Evolutionary conservation across 1,284 basidiomycete species (phyloP).

Genomic region (Xerocomus nothofagi): DNA sequence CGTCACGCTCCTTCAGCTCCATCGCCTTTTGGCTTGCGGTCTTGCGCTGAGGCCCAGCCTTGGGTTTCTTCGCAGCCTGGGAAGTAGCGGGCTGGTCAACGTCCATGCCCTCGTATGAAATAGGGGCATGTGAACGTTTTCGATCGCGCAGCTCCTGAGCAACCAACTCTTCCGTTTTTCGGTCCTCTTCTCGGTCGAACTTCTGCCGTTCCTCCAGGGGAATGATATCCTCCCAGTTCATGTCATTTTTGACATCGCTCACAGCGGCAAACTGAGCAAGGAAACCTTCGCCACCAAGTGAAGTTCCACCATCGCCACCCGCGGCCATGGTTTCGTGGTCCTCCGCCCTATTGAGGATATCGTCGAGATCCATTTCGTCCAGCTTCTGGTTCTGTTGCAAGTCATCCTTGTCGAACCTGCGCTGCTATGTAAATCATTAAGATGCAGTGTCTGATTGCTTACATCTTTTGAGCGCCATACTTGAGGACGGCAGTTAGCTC

Average conservation of each 20-base stretch:
- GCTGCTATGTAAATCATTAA: slow-evolving; percentile 12
- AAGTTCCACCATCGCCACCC: slow-evolving; percentile 75
- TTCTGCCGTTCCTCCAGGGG: slow-evolving; percentile 89
- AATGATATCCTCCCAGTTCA: slow-evolving; percentile 99
- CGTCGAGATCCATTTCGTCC: slow-evolving; percentile 99
- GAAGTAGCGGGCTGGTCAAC: slow-evolving; percentile 68
- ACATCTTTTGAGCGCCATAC: slow-evolving; percentile 98
- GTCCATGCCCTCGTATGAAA: slow-evolving; percentile 92
- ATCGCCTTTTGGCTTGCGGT: slow-evolving; percentile 90
- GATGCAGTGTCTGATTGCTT: slow-evolving; percentile 31
- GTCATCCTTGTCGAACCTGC: slow-evolving; percentile 95
- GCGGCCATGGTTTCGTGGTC: slow-evolving; percentile 92
- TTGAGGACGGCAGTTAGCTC: slow-evolving; percentile 98
- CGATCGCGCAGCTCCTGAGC: slow-evolving; percentile 68
- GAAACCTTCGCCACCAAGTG: slow-evolving; percentile 96
- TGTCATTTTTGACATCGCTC: slow-evolving; percentile 97
- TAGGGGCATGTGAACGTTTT: slow-evolving; percentile 83
- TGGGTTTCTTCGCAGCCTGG: slow-evolving; percentile 71
- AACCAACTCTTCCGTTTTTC: slow-evolving; percentile 65
- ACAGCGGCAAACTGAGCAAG: slow-evolving; percentile 94
- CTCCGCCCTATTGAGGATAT: slow-evolving; percentile 95
- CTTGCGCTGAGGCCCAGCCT: slow-evolving; percentile 70
- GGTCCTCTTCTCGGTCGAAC: slow-evolving; percentile 79
- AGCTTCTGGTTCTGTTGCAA: slow-evolving; percentile 92
- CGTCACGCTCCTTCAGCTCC: slow-evolving; percentile 96